Conservation (phyloP, 805 yeast species). For the Kodamaea hsintzibuensis region DNA sequence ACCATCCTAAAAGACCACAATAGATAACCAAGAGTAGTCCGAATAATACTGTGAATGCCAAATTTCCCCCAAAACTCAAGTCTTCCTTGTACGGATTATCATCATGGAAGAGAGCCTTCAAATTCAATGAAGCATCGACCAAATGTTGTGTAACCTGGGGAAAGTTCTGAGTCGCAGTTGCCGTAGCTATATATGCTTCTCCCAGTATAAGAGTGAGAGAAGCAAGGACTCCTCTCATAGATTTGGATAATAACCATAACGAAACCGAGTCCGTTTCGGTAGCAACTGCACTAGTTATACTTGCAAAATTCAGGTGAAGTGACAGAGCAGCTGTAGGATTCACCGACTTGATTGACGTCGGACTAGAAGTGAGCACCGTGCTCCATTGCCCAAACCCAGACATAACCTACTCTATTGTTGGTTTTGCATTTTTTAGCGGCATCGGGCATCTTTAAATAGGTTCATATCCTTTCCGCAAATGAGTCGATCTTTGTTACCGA, state of each 20-base stretch:
- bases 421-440: background rate
- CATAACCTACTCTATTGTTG: background rate
- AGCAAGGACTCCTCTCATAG: slow-evolving; percentile 36
- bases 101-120: slow-evolving; percentile 28
- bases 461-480: background rate
- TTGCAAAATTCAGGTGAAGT: background rate
- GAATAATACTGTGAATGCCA: slow-evolving; percentile 15
- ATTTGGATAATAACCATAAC: background rate
- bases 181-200: slow-evolving; percentile 37
- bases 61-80: slow-evolving; percentile 16
- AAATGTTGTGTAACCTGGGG: slow-evolving; percentile 34
- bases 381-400: slow-evolving; percentile 8
- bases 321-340: background rate
- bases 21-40: slow-evolving; percentile 10
- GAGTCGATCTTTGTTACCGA: background rate
- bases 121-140: slow-evolving; percentile 32
- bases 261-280: slow-evolving; percentile 2
- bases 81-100: slow-evolving; percentile 18
- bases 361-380: background rate
- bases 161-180: slow-evolving; percentile 27
- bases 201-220: slow-evolving; percentile 36
- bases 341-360: slow-evolving; percentile 3
- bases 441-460: background rate
- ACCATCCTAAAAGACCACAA: slow-evolving; percentile 13
- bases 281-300: slow-evolving; percentile 1